Evolutionary conservation across 73 alveolate genomes (phyloP), one percentile per base, ranked within the genome.

Genomic region (Paramecium primaurelia): DNA sequence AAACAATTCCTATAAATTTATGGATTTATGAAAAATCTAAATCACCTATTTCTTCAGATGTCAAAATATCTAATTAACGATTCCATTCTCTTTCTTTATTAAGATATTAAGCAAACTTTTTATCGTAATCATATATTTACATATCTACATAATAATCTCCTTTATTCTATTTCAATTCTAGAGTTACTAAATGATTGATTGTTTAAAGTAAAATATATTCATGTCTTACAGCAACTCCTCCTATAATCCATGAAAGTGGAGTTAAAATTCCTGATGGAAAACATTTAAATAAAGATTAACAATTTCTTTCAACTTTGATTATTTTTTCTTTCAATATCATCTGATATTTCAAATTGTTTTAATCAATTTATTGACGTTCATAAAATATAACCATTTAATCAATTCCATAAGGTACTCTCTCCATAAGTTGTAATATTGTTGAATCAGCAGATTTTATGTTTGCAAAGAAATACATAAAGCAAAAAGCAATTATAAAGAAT

Each of bases 191-290:
- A n/a, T 42, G 58, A 38, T 42, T 75, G 10, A 25, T 42, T 30
- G 88, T 75, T 38, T 75, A 11, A 34, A 75, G 12, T 30, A 75
- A 5, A 22, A 75, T 25, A 42, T 38, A 75, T n/a, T 75, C 88
- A 75, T 75, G 88, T 42, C 88, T 75, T 1, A 75, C 60, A 30
- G 88, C 58, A 0, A 42, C 58, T n/a, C 88, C 88, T 25, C 88
- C 88, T 30, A 75, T 30, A 20, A 75, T 38, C 88, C 88, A 75
- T 3, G 88, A 16, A 38, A 75, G 47, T 4, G 88, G 88, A 16
- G 88, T 75, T 38, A 75, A 38, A 38, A 75, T 75, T 42, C 88
- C 88, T n/a, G 88, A 75, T 16, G 88, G 88, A 75, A 75, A 12
- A 18, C 60, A 42, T 75, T 75, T 75, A 75, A 75, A 75, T 75